These are phyloP conservation scores for Starmera stellimalicola DNA, from an alignment of 1,139 yeast species.

Conservation along the genomic window DNA sequence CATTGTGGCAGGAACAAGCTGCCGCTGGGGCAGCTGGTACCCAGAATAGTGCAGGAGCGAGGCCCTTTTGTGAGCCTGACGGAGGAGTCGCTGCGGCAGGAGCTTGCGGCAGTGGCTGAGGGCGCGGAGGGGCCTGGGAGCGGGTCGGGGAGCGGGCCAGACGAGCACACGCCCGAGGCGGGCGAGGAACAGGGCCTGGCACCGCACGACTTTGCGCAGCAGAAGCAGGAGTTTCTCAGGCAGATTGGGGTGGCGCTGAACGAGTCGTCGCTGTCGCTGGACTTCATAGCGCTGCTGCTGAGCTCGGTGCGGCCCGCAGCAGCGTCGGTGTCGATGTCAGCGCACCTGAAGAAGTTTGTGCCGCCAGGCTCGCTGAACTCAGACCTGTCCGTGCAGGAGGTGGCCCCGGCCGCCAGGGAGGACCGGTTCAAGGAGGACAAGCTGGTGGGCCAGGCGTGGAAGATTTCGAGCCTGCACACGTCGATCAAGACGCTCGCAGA, in stretches of 20 bases:
- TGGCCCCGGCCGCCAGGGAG: constrained; percentile 14
- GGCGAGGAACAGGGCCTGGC: too few species aligned
- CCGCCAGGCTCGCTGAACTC: constrained; percentile 77
- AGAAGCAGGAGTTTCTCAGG: constrained; percentile 46
- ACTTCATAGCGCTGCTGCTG: constrained; percentile 73
- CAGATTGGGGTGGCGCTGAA: constrained; percentile 65
- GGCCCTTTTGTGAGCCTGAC: constrained; percentile 37
- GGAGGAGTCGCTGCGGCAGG: constrained; percentile 37
- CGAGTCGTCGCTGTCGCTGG: constrained; percentile 81
- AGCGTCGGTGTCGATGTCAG: constrained; percentile 83
- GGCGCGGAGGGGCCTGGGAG: too few species aligned
- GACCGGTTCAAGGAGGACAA: constrained; percentile 25
- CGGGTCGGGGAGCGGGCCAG: too few species aligned
- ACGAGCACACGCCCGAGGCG: too few species aligned
- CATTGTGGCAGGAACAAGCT: constrained; percentile 13
- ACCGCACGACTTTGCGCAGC: constrained; percentile 37
- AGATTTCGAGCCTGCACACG: constrained; percentile 53
- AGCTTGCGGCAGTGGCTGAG: constrained; percentile 8
- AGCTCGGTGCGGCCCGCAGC: constrained; percentile 81
- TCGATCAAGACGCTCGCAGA: constrained; percentile 42
- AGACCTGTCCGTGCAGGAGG: constrained; percentile 34
- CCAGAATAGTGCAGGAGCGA: constrained; percentile 36
- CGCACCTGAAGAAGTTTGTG: constrained; percentile 67
- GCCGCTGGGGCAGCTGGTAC: constrained; percentile 28
- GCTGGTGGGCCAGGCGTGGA: constrained; percentile 77